These are phyloP conservation scores for Porogramme epimiltina DNA, from an alignment of 1,284 basidiomycete species.

Conservation along the genomic window DNA sequence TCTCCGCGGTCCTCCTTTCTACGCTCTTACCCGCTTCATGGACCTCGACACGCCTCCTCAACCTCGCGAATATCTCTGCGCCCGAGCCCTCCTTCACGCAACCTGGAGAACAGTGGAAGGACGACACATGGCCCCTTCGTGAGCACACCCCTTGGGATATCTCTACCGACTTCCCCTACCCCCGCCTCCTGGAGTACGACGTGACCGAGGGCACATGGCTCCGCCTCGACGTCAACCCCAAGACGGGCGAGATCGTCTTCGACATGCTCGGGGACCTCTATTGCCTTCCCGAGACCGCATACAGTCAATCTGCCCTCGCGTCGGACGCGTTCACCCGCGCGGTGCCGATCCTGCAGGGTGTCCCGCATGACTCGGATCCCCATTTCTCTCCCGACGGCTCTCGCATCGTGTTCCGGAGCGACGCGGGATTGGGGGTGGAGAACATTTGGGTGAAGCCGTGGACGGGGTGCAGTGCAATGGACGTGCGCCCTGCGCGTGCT, in stretches of 20 bases:
- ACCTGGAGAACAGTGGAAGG: constrained; percentile 48
- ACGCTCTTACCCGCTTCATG: constrained; percentile 18
- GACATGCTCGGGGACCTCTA: constrained; percentile 77
- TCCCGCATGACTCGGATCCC: constrained; percentile 71
- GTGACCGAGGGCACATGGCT: constrained; percentile 76
- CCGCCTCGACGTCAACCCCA: constrained; percentile 68
- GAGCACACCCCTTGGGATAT: constrained; percentile 72
- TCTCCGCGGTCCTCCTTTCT: constrained; percentile 19
- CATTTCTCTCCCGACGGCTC: constrained; percentile 70
- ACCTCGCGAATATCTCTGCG: neutral
- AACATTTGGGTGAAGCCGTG: constrained; percentile 75
- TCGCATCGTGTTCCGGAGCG: constrained; percentile 63
- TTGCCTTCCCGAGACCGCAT: constrained; percentile 54
- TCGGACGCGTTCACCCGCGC: constrained; percentile 36
- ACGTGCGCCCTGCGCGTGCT: constrained; percentile 40
- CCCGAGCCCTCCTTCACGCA: constrained; percentile 1
- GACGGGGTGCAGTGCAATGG: constrained; percentile 62
- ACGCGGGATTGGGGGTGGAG: constrained; percentile 69
- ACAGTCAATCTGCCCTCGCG: constrained; percentile 28
- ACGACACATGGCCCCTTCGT: constrained; percentile 67
- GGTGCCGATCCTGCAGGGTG: constrained; percentile 54
- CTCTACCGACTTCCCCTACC: constrained; percentile 73
- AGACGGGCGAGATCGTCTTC: constrained; percentile 69
- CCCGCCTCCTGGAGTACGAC: constrained; percentile 64
- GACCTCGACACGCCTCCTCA: constrained; percentile 8